phyloP scores from a whole-genome alignment of 1,284 basidiomycete species.

The Lignosus rhinocerotis region DNA sequence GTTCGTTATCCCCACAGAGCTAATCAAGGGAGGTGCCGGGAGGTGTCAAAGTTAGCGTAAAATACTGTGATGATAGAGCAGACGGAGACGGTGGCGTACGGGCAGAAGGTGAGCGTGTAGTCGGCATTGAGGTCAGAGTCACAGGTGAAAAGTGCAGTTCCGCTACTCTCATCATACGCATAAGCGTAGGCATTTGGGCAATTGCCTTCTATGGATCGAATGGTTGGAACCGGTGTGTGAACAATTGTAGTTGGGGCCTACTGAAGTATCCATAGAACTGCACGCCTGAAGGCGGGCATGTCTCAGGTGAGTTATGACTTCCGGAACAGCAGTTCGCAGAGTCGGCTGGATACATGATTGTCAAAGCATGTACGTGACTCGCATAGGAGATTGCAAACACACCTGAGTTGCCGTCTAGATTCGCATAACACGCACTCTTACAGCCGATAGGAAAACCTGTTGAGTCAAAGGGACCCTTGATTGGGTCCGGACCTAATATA shows the following conservation, averaged over 20 bases:
- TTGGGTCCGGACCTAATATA: slow-evolving; percentile 36
- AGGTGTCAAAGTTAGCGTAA: background rate
- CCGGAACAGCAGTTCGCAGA: slow-evolving; percentile 48
- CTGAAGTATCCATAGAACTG: slow-evolving; percentile 40
- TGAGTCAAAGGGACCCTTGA: slow-evolving; percentile 36
- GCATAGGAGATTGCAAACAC: slow-evolving; percentile 1
- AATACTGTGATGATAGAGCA: background rate
- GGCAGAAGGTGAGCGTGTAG: slow-evolving; percentile 54
- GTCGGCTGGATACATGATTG: slow-evolving; percentile 24
- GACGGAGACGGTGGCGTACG: slow-evolving; percentile 26
- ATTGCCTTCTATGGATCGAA: slow-evolving; percentile 36
- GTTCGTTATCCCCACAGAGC: background rate
- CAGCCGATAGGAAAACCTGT: slow-evolving; percentile 44
- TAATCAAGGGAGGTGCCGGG: background rate
- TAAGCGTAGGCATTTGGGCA: slow-evolving; percentile 53
- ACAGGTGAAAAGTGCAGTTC: slow-evolving; percentile 50
- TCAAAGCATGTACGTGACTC: background rate
- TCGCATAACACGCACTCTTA: slow-evolving; percentile 43
- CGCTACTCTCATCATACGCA: slow-evolving; percentile 50
- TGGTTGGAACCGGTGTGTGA: background rate
- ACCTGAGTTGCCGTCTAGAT: slow-evolving; percentile 40
- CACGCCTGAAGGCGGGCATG: slow-evolving; percentile 45
- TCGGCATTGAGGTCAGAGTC: slow-evolving; percentile 37
- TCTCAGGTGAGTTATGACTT: slow-evolving; percentile 39
- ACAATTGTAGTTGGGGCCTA: slow-evolving; percentile 6